Conservation (phyloP, 2,329 filamentous ascomycete species). For the Eurotiales sp. region DNA sequence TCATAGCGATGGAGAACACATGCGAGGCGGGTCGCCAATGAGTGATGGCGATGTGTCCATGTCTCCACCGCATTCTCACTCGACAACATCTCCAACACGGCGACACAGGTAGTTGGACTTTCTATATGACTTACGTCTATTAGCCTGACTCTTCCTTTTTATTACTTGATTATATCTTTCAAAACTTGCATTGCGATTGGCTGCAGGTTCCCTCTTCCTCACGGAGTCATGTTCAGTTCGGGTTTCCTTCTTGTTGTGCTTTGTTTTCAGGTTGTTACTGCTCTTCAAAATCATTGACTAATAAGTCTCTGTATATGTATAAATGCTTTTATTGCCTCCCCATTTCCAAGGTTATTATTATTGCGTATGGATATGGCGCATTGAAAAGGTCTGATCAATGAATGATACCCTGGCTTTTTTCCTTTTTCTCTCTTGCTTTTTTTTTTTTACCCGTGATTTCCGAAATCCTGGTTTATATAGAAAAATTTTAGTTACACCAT, state of each 20-base stretch:
- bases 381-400: not conserved
- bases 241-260: too few relatives aligned
- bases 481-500: too few relatives aligned
- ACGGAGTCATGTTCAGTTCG: too few relatives aligned
- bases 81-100: conserved; percentile 27
- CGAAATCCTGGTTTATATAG: not conserved
- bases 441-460: not conserved
- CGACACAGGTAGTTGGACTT: not conserved
- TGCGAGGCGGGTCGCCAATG: conserved; percentile 28
- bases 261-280: too few relatives aligned
- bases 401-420: not conserved
- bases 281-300: too few relatives aligned
- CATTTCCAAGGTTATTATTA: too few relatives aligned
- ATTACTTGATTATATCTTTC: too few relatives aligned
- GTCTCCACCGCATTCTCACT: conserved; percentile 16
- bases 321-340: too few relatives aligned
- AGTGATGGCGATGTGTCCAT: conserved; percentile 9
- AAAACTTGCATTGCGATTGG: too few relatives aligned
- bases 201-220: too few relatives aligned
- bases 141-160: not conserved
- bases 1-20: conserved; percentile 26
- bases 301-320: too few relatives aligned
- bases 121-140: not conserved
- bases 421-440: not conserved
- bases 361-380: not conserved